Base-by-base conservation (phyloP, 2,329 filamentous ascomycete species). In the Ceratocystis lukuohia region DNA sequence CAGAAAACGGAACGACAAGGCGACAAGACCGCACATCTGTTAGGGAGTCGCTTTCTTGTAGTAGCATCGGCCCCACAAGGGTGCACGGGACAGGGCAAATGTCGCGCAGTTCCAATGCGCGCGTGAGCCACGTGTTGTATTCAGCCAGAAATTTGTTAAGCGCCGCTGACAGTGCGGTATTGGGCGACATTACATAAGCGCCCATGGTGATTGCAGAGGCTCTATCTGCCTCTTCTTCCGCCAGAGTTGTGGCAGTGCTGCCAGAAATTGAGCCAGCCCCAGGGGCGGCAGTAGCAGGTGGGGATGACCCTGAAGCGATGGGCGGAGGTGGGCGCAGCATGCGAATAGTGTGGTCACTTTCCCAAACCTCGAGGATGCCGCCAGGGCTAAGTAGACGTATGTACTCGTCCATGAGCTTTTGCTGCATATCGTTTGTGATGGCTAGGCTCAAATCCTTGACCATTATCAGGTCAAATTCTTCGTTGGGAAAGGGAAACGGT, bases 381-480 rank as follows among this genome's bases (percentile, higher is more conserved):
- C 89, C 91, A 0, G 88, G 86, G 70, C 82, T 85, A 45, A 96
- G 78, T 12, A 96, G 77, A 20, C 92, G 88, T 59, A 93, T 77
- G 69, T 86, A 88, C 73, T 96, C 91, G 70, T 89, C 87, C 67
- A 85, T 78, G 30, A 83, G 74, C 3, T 69, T 44, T 63, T 84
- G 80, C 44, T 85, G 82, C 67, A 83, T 78, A 57, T 83, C 77
- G 30, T 83, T 82, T 6, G 87, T 80, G n/a, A 84, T 76, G 25
- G 78, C 82, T 69, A 94, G 79, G 65, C 85, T 87, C 71, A 91
- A 78, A 73, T 96, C 91, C 75, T 96, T 96, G 72, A 90, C 82
- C 80, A 96, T 91, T 71, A 97, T 82, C 50, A 96, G 81, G 73
- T 96, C 91, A 74, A 95, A 96, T 71, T 92, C 87, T 45, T 82